Conservation (phyloP, 306 rosid species). For the Notholithocarpus densiflorus region DNA sequence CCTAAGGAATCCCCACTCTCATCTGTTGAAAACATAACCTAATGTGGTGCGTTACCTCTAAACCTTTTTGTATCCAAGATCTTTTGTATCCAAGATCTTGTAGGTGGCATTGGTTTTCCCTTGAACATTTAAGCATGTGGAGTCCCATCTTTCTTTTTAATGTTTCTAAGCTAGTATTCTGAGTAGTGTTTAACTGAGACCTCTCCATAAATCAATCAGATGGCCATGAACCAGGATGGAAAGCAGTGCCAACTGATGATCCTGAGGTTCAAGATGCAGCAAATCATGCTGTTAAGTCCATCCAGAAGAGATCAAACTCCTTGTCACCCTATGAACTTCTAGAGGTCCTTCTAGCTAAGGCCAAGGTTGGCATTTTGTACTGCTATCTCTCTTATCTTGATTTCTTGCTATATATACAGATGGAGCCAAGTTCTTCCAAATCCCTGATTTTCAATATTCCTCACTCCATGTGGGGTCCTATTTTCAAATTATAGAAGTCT, state of each 20-base stretch:
- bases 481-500: not conserved
- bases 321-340: constrained; percentile 34
- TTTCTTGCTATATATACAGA: not conserved
- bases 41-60: not conserved
- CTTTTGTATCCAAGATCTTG: not conserved
- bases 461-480: not conserved
- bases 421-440: not conserved
- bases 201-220: constrained; percentile 16
- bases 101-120: not conserved
- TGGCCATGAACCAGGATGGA: constrained; percentile 34
- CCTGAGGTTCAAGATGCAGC: constrained; percentile 48
- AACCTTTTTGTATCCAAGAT: not conserved
- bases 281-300: constrained; percentile 34
- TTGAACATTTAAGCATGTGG: not conserved
- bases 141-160: not conserved
- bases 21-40: not conserved
- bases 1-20: not conserved
- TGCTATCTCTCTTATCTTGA: not conserved
- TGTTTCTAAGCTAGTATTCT: constrained; percentile 6
- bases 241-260: constrained; percentile 28
- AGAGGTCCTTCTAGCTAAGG: constrained; percentile 38
- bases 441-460: not conserved
- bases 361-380: constrained; percentile 29
- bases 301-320: constrained; percentile 30
- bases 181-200: not conserved